Evolutionary conservation across 805 yeast species (phyloP).

Genomic region (Wickerhamomyces alni): DNA sequence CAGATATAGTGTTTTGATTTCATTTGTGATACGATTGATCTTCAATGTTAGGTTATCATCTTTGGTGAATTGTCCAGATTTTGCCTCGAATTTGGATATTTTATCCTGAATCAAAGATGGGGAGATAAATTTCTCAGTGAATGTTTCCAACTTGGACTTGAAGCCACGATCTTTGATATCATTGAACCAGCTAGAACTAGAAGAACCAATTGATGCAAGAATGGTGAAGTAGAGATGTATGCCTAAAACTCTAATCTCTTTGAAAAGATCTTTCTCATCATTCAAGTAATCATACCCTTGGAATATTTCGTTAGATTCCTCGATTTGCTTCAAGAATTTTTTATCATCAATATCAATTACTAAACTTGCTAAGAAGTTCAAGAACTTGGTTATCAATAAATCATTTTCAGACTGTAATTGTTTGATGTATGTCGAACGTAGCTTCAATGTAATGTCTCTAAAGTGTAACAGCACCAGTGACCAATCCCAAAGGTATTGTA

Average conservation of each 20-base stretch:
- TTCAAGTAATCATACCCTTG: conserved; percentile 14
- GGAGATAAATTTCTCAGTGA: conserved; percentile 56
- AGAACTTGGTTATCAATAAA: conserved; percentile 41
- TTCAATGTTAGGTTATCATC: conserved; percentile 46
- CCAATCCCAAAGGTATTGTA: conserved; percentile 65
- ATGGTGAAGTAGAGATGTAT: conserved; percentile 47
- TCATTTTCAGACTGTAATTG: conserved; percentile 41
- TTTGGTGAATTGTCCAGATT: conserved; percentile 28
- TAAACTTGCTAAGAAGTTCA: conserved; percentile 49
- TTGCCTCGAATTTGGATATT: conserved; percentile 41
- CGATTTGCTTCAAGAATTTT: conserved; percentile 16
- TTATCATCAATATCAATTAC: conserved; percentile 32
- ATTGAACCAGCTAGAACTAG: conserved; percentile 63
- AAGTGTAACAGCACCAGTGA: conserved; percentile 54
- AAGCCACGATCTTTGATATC: conserved; percentile 62
- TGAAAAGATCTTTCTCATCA: conserved; percentile 5
- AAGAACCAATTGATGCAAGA: conserved; percentile 47
- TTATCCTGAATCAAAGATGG: conserved; percentile 57
- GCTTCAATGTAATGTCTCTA: conserved; percentile 54
- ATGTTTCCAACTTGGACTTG: conserved; percentile 54
- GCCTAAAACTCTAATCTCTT: conserved; percentile 32
- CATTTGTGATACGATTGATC: conserved; percentile 55
- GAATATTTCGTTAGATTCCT: conserved; percentile 17
- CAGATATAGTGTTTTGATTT: conserved; percentile 63
- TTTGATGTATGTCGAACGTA: conserved; percentile 53